A percentile compares a stretch with the other conserved stretches of the same genome.
These are phyloP conservation scores for Carex pumila DNA, from an alignment of 176 grass and related monocot genomes.

Conservation along the genomic window DNA sequence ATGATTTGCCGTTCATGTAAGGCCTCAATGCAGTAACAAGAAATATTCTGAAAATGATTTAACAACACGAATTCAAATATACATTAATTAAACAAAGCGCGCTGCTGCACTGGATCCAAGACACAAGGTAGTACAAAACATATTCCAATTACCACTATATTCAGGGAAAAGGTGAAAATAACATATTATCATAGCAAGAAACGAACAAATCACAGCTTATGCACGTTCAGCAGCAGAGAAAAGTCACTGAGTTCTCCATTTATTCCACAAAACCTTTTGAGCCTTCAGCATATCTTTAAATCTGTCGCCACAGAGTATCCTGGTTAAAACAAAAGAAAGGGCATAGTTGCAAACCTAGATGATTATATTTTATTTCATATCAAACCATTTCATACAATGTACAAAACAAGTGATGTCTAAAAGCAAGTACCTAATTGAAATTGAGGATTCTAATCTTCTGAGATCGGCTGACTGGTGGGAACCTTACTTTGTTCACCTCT, in stretches of 20 bases:
- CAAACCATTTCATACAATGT: not conserved
- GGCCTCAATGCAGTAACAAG: not conserved
- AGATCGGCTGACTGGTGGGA: not conserved
- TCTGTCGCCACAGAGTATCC: not conserved
- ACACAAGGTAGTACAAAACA: not conserved
- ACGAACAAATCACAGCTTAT: not conserved
- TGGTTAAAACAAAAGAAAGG: not conserved
- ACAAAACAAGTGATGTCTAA: not conserved
- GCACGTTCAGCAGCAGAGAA: not conserved
- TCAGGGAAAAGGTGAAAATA: not conserved
- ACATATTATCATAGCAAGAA: not conserved
- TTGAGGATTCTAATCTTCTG: conserved; percentile 13
- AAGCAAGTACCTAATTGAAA: conserved; percentile 1
- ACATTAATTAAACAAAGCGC: not conserved
- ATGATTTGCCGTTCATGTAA: no score
- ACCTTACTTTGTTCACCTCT: conserved; percentile 2
- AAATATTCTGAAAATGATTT: not conserved
- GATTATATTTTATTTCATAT: not conserved
- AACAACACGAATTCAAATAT: not conserved
- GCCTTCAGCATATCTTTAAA: not conserved
- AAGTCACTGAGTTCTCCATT: not conserved
- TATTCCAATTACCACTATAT: not conserved
- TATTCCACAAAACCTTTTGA: not conserved
- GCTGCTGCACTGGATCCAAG: not conserved
- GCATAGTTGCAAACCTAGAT: not conserved